Percentiles rank a stretch among this genome's conserved stretches.
Evolutionary conservation across 805 yeast species (phyloP).

Genomic region (Kuraishia piskuri): DNA sequence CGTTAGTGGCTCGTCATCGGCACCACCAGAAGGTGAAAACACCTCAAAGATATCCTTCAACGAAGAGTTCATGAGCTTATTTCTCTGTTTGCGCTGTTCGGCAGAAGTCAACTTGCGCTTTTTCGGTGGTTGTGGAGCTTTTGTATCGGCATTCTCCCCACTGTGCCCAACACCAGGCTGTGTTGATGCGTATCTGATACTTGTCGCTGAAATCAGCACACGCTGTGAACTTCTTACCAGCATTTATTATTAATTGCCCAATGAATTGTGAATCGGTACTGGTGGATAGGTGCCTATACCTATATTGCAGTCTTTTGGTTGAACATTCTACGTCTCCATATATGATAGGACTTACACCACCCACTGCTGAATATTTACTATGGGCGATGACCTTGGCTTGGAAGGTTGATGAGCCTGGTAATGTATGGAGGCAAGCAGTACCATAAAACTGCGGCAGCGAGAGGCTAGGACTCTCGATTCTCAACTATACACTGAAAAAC

Average conservation of each 20-base stretch:
- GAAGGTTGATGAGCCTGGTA: neutral
- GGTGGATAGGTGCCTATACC: too few relatives aligned
- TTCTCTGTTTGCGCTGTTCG: constrained; percentile 19
- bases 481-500: too few relatives aligned
- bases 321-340: neutral
- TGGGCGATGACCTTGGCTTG: neutral
- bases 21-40: constrained; percentile 17
- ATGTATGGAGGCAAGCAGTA: too few relatives aligned
- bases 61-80: constrained; percentile 28
- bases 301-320: neutral
- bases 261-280: too few relatives aligned
- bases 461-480: too few relatives aligned
- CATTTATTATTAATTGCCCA: too few relatives aligned
- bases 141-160: neutral
- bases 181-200: neutral
- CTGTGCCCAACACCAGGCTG: neutral
- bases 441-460: too few relatives aligned
- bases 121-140: neutral
- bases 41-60: constrained; percentile 29
- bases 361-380: neutral
- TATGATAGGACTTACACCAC: too few relatives aligned
- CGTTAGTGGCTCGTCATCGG: constrained; percentile 21
- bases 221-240: neutral
- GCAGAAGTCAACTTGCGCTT: neutral
- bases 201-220: neutral